phyloP scores from a whole-genome alignment of 768 basidiomycete genomes.

The Tephrocybe sp. region DNA sequence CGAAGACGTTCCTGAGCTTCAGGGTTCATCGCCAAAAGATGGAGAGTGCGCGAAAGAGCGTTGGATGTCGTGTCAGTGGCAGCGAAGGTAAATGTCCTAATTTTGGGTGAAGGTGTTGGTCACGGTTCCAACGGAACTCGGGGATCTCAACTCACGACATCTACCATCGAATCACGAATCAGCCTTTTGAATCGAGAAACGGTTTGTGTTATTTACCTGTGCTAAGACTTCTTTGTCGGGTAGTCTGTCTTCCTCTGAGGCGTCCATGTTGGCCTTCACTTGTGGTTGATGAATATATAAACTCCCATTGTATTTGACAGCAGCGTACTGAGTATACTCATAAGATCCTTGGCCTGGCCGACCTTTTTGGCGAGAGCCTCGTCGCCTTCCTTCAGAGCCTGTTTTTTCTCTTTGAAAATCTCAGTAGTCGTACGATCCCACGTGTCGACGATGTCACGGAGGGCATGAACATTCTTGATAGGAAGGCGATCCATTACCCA shows the following conservation, averaged over 20 bases:
- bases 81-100: conserved; percentile 31
- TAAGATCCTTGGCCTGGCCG: conserved; percentile 30
- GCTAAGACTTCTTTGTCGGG: conserved; percentile 33
- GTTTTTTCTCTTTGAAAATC: conserved; percentile 35
- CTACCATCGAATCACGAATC: too few species aligned
- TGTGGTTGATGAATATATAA: conserved; percentile 13
- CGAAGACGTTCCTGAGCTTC: conserved; percentile 35
- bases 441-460: conserved; percentile 31
- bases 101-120: too few species aligned
- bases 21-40: conserved; percentile 29
- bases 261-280: conserved; percentile 35
- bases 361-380: conserved; percentile 27
- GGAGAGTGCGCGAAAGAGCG: conserved; percentile 35
- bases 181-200: too few species aligned
- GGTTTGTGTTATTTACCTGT: too few species aligned
- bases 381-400: too few species aligned
- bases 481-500: conserved; percentile 26
- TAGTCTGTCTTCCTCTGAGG: conserved; percentile 29
- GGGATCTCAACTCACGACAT: conserved; percentile 18
- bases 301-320: background rate
- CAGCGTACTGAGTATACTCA: conserved; percentile 30
- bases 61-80: conserved; percentile 46
- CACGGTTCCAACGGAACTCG: too few species aligned
- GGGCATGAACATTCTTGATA: conserved; percentile 22
- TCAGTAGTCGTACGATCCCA: conserved; percentile 30